Evolutionary conservation across 805 yeast species (phyloP).

Genomic region (Candida boidinii): DNA sequence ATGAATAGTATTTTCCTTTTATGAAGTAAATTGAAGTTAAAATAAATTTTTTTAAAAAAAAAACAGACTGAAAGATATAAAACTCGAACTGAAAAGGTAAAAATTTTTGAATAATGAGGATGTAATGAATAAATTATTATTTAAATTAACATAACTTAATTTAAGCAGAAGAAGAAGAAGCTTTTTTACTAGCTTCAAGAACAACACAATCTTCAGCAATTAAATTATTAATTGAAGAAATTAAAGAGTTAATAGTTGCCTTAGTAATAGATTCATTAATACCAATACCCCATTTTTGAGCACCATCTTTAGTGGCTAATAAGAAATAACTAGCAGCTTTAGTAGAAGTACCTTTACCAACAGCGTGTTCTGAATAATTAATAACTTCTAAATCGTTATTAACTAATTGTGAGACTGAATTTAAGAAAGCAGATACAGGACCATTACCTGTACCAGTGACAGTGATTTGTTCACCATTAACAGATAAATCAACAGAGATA

Average conservation of each 20-base stretch:
- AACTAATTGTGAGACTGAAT: conserved; percentile 48
- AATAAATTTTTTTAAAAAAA: too few species aligned
- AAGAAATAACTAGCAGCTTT: conserved; percentile 67
- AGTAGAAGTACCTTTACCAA: conserved; percentile 63
- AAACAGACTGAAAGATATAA: too few species aligned
- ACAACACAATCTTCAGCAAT: conserved; percentile 10
- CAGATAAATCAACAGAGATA: conserved; percentile 29
- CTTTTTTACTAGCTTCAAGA: too few species aligned
- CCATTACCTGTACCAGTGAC: conserved; percentile 66
- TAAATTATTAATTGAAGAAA: conserved; percentile 53
- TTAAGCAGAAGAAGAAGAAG: too few species aligned
- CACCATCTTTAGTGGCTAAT: conserved; percentile 15
- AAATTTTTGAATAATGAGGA: too few species aligned
- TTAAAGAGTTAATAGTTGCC: conserved; percentile 66
- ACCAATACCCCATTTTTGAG: conserved; percentile 81
- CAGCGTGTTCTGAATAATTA: conserved; percentile 63
- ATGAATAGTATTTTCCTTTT: too few species aligned
- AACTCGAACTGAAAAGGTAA: too few species aligned
- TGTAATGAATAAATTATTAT: too few species aligned
- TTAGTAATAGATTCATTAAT: conserved; percentile 83
- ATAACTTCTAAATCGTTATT: conserved; percentile 52
- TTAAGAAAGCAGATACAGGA: conserved; percentile 66
- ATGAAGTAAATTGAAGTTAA: too few species aligned
- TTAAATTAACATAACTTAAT: too few species aligned
- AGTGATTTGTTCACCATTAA: conserved; percentile 24